Conservation (phyloP, 2,329 filamentous ascomycete species). For the Dothideomycetes sp. region DNA sequence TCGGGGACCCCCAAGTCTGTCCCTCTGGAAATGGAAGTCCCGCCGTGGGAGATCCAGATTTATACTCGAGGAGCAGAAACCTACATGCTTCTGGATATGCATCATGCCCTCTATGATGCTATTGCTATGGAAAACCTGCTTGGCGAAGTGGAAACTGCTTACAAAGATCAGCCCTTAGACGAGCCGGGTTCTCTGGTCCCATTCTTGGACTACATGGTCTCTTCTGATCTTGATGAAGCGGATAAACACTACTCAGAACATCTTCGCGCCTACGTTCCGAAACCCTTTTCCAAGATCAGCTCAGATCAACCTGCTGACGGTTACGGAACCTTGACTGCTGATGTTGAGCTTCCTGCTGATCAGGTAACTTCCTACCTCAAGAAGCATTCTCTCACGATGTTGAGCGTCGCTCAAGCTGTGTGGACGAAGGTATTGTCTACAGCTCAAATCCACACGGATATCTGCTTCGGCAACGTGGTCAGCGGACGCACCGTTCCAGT, state of each 20-base stretch:
- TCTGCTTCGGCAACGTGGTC: conserved; percentile 83
- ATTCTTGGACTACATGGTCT: conserved; percentile 55
- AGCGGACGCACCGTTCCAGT: conserved; percentile 63
- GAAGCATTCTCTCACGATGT: conserved; percentile 46
- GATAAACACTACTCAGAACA: conserved; percentile 58
- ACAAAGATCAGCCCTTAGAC: conserved; percentile 40
- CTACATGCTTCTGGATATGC: conserved; percentile 46
- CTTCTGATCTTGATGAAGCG: conserved; percentile 38
- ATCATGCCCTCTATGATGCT: conserved; percentile 84
- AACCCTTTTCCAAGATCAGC: conserved; percentile 27
- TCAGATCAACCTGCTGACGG: neutral
- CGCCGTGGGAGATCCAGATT: conserved; percentile 29
- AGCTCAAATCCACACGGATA: conserved; percentile 48
- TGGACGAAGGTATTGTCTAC: conserved; percentile 60
- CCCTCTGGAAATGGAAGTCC: neutral
- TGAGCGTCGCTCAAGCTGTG: conserved; percentile 60
- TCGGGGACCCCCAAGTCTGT: conserved; percentile 18
- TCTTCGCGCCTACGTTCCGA: conserved; percentile 44
- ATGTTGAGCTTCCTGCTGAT: conserved; percentile 20
- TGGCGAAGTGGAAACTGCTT: conserved; percentile 57
- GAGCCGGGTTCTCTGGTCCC: conserved; percentile 47
- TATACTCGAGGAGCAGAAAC: conserved; percentile 18
- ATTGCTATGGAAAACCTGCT: conserved; percentile 63
- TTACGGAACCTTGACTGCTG: conserved; percentile 11
- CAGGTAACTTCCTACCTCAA: conserved; percentile 45